phyloP scores from a whole-genome alignment of 345 rosid species.

The Lepidium africanum region DNA sequence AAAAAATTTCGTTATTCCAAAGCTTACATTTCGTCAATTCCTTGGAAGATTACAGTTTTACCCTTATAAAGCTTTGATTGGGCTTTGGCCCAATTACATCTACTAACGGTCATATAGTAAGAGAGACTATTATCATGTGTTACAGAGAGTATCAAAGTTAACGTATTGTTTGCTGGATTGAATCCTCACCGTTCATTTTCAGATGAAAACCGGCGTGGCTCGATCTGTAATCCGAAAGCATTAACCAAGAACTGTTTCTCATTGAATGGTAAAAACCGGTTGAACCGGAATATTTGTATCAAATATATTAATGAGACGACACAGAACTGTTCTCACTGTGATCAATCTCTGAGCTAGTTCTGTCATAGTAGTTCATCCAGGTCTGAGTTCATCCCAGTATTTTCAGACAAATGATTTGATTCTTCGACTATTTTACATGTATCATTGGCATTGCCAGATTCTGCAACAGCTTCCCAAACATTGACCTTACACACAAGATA shows the following conservation, averaged over 20 bases:
- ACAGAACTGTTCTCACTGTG: conserved; percentile 25
- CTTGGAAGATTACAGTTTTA: neutral
- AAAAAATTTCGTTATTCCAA: neutral
- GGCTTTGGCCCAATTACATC: conserved; percentile 2
- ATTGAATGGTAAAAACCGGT: neutral
- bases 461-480: conserved; percentile 73
- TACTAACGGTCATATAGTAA: neutral
- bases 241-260: neutral
- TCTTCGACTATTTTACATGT: conserved; percentile 70
- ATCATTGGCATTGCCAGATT: conserved; percentile 72
- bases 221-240: neutral
- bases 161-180: neutral
- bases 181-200: neutral
- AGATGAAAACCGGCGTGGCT: neutral
- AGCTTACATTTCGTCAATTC: neutral
- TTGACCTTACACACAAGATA: conserved; percentile 63
- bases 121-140: neutral
- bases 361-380: conserved; percentile 82
- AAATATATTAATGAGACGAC: too few species aligned
- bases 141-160: neutral
- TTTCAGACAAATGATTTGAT: conserved; percentile 80
- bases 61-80: neutral
- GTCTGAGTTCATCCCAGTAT: conserved; percentile 70
- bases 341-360: conserved; percentile 71
- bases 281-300: neutral